Base-by-base conservation (phyloP, 2,329 filamentous ascomycete genomes). In the Penicillium sp. region DNA sequence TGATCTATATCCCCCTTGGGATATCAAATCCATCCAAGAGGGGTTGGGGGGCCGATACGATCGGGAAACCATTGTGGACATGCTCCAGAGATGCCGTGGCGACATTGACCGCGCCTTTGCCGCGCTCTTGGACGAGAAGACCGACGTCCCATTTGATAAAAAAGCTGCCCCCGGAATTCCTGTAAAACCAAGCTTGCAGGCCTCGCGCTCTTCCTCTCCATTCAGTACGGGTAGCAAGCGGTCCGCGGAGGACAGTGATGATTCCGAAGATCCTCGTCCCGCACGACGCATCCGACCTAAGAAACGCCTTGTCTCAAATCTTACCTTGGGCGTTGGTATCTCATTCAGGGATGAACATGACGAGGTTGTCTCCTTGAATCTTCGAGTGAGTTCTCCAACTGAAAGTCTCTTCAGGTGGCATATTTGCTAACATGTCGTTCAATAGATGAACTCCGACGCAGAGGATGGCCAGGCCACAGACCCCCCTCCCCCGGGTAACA, bases 81-180 rank as follows among this genome's bases (percentile, higher is more conserved):
- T 79, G 57, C 73, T 86, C 32, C 76, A 81, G 62, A 77, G 79
- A 60, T 79, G 77, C 54, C 80, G 79, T 48, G 82, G 82, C 40
- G 79, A 82, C 61, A 76, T 85, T 43, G 76, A 83, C 61, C 69
- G 74, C 29, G 80, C 82, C 7, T 82, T 85, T 40, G 76, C 76
- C 13, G 79, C 76, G 44, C 68, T 85, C 18, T 66, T 84, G 3
- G 82, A 81, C 37, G 74, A 75, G 3, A 76, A 81, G 35, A 47
- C 52, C 24, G 64, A 64, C n/a, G 56, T 59, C 2, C 55, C 60
- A 32, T 54, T 60, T 24, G 61, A 64, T 4, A 66, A 69, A 44
- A 60, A 66, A 26, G 46, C 59, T 3, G 50, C 58, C 29, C 66
- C 63, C 13, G 57, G 60, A 26, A 60, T 68, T 16, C 61, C 63